These are phyloP conservation scores for Monosporascus sp. DNA, from an alignment of 2,329 filamentous ascomycete species.

Conservation along the genomic window DNA sequence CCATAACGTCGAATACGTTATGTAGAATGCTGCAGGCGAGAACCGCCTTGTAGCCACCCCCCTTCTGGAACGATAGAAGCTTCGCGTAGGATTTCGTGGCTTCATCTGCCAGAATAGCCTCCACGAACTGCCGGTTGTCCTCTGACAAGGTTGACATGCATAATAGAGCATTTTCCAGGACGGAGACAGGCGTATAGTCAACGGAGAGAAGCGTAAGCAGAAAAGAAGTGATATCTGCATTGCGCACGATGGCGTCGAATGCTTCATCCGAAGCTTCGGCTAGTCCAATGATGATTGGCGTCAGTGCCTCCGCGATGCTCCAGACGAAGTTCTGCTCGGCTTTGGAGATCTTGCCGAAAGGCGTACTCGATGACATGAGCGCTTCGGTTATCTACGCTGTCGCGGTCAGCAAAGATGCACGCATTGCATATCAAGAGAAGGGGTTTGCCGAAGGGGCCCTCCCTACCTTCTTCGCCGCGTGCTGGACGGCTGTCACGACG, in stretches of 20 bases:
- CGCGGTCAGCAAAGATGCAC: slow-evolving; percentile 3
- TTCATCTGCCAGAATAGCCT: slow-evolving; percentile 47
- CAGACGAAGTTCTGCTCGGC: slow-evolving; percentile 49
- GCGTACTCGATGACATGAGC: slow-evolving; percentile 33
- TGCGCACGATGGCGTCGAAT: slow-evolving; percentile 45
- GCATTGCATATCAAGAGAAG: too few species aligned
- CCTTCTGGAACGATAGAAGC: slow-evolving; percentile 42
- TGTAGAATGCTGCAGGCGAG: slow-evolving; percentile 57
- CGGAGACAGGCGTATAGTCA: slow-evolving; percentile 32
- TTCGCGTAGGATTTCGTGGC: slow-evolving; percentile 41
- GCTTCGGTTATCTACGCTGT: slow-evolving; percentile 35
- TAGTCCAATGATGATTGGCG: slow-evolving; percentile 47
- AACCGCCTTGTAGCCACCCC: slow-evolving; percentile 44
- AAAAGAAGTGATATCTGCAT: slow-evolving; percentile 44
- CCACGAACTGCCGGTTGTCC: slow-evolving; percentile 49
- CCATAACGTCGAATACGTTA: slow-evolving; percentile 51
- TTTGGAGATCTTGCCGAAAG: slow-evolving; percentile 43
- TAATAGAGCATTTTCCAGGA: slow-evolving; percentile 44
- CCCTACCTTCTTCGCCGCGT: slow-evolving; percentile 48
- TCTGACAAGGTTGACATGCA: slow-evolving; percentile 55
- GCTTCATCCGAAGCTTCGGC: slow-evolving; percentile 58
- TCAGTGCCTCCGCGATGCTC: slow-evolving; percentile 48
- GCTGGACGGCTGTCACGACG: slow-evolving; percentile 54
- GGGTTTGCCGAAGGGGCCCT: slow-evolving; percentile 3
- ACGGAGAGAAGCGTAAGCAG: slow-evolving; percentile 47